Base-by-base conservation (phyloP, 2,329 filamentous ascomycete genomes). In the Scedosporium dehoogii region DNA sequence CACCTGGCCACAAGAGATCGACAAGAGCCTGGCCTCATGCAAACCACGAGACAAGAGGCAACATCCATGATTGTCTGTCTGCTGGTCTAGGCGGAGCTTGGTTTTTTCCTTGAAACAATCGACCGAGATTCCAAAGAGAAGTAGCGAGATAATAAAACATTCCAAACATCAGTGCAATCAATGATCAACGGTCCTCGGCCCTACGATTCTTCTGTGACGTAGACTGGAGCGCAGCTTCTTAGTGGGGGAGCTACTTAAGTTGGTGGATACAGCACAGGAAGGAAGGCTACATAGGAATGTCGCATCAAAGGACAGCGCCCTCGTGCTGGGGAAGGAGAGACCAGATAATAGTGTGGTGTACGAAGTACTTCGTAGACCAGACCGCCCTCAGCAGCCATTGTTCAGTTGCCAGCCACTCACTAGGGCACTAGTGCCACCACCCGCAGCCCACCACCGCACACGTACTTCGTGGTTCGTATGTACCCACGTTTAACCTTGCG, bases 1-100 rank as follows among this genome's bases (percentile, higher is more conserved):
- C 58, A 59, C 58, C 58, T 59, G 41, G 58, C 58, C 58, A 6
- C 42, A 59, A 59, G 42, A 23, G 58, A 48, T 48, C 44, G 14
- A 21, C n/a, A 18, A 38, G 33, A 38, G 33, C 33, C 33, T 12
- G 44, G 18, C 18, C n/a, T 48, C n/a, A 18, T 48, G n/a, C 18
- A 7, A 21, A 48, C 44, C 16, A 10, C 44, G 6, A n/a, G 44
- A 18, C n/a, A 21, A 21, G 16, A 21, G 44, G 44, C 44, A 48
- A 6, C 44, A 6, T 48, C 16, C 12, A 1, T 48, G 7, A 12
- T n/a, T 16, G 44, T 7, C 18, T 48, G 44, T 2, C n/a, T 48
- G 14, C 44, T 1, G 10, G 33, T 4, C 12, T 12, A 38, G 33
- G 10, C 10, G 33, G 44, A 18, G 44, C 44, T n/a, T 48, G 16